These are phyloP conservation scores for Candida boleticola DNA, from an alignment of 805 yeast species.

Conservation along the genomic window DNA sequence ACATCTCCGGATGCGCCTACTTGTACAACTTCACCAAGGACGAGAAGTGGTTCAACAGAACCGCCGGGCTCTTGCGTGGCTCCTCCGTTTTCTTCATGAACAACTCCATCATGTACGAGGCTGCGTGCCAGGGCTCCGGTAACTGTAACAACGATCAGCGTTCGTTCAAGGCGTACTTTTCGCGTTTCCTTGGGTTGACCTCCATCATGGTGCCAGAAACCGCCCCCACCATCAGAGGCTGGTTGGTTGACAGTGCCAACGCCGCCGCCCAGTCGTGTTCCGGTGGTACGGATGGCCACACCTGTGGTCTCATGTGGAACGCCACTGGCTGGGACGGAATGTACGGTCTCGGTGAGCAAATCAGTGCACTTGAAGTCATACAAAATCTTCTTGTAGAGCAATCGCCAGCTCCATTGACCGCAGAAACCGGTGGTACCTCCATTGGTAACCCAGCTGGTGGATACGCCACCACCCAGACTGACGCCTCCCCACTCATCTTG, in stretches of 20 bases:
- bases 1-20: slow-evolving; percentile 78
- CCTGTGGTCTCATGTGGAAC: slow-evolving; percentile 74
- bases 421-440: slow-evolving; percentile 67
- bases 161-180: slow-evolving; percentile 83
- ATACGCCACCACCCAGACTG: slow-evolving; percentile 36
- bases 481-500: slow-evolving; percentile 41
- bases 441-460: slow-evolving; percentile 71
- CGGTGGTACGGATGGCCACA: slow-evolving; percentile 73
- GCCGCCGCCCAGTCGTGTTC: slow-evolving; percentile 71
- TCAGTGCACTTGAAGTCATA: slow-evolving; percentile 67
- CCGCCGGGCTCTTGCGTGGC: slow-evolving; percentile 55
- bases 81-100: slow-evolving; percentile 53
- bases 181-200: slow-evolving; percentile 73
- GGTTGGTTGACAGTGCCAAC: slow-evolving; percentile 40
- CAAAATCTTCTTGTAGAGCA: slow-evolving; percentile 42
- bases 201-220: slow-evolving; percentile 68
- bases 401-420: slow-evolving; percentile 60
- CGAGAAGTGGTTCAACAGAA: slow-evolving; percentile 62
- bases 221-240: slow-evolving; percentile 41
- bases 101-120: slow-evolving; percentile 65
- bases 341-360: slow-evolving; percentile 79
- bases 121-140: slow-evolving; percentile 68
- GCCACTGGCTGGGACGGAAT: slow-evolving; percentile 56
- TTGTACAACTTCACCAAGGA: slow-evolving; percentile 71
- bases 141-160: slow-evolving; percentile 86